Evolutionary conservation across 2,329 filamentous ascomycete genomes (phyloP).

Genomic region (Aspergillus niger): DNA sequence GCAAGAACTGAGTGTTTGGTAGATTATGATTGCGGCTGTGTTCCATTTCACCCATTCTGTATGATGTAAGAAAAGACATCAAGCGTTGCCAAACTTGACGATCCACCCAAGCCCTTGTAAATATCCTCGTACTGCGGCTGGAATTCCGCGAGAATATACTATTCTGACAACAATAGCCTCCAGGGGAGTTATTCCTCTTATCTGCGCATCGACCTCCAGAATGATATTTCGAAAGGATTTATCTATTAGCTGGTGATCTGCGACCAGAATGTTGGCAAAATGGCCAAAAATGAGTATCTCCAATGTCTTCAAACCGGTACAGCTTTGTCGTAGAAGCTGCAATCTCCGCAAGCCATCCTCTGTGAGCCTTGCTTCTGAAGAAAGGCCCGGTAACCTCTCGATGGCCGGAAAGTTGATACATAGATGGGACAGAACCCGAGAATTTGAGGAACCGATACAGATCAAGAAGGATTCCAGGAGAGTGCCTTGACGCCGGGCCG

Average conservation of each 20-base stretch:
- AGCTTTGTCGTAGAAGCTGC: background rate
- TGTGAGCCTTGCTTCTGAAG: background rate
- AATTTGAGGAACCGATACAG: slow-evolving; percentile 8
- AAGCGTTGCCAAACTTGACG: slow-evolving; percentile 1
- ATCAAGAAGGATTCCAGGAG: slow-evolving; percentile 9
- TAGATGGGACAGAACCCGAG: background rate
- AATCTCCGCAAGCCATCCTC: slow-evolving; percentile 6
- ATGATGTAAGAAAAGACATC: background rate
- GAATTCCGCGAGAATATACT: background rate
- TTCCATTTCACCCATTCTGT: background rate
- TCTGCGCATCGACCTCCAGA: background rate
- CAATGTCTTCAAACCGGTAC: background rate
- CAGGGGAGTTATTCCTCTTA: slow-evolving; percentile 1
- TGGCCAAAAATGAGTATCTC: slow-evolving; percentile 7
- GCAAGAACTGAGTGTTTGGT: too few relatives aligned
- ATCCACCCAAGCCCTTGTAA: slow-evolving; percentile 12
- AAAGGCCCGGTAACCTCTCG: background rate
- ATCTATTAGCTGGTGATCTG: background rate
- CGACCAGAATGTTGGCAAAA: background rate
- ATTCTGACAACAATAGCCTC: slow-evolving; percentile 5
- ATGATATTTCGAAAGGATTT: background rate
- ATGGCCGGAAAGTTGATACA: slow-evolving; percentile 9
- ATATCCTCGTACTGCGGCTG: background rate
- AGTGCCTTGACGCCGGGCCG: background rate
- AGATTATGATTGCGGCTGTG: too few relatives aligned